Evolutionary conservation across 129 eudicot genomes (phyloP).

Genomic region (Cynara cardunculus): DNA sequence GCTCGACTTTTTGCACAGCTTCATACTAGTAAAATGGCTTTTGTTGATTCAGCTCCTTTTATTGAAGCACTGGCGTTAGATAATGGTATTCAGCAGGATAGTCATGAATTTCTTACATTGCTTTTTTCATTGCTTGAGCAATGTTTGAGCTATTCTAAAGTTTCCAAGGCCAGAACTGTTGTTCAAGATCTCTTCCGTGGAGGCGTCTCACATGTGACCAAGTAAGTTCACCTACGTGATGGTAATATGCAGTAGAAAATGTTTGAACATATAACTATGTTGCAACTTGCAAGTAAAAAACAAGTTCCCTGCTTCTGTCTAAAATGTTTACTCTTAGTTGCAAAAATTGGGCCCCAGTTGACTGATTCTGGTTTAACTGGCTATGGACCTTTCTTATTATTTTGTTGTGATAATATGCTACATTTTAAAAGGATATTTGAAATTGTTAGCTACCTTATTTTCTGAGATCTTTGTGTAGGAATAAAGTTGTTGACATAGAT

Average conservation of each 20-base stretch:
- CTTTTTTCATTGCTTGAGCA: slow-evolving; percentile 93
- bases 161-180: slow-evolving; percentile 67
- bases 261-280: not conserved
- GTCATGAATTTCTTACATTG: slow-evolving; percentile 93
- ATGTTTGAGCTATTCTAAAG: slow-evolving; percentile 69
- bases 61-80: slow-evolving; percentile 86
- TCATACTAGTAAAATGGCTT: slow-evolving; percentile 76
- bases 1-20: slow-evolving; percentile 87
- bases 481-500: not conserved
- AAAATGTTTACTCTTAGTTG: not conserved
- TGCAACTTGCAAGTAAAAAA: not conserved
- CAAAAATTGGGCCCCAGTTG: not conserved
- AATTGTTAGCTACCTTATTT: not conserved
- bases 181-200: slow-evolving; percentile 97
- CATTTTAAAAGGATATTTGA: not conserved
- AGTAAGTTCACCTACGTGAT: slow-evolving; percentile 38
- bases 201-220: slow-evolving; percentile 89
- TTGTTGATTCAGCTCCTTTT: slow-evolving; percentile 93
- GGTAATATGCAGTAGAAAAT: not conserved
- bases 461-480: not conserved
- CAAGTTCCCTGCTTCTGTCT: not conserved
- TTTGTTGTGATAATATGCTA: not conserved
- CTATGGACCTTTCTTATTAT: not conserved
- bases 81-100: slow-evolving; percentile 97
- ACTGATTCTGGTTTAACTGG: not conserved